Evolutionary conservation across 768 basidiomycete species (phyloP).

Genomic region (Kwoniella europaea): DNA sequence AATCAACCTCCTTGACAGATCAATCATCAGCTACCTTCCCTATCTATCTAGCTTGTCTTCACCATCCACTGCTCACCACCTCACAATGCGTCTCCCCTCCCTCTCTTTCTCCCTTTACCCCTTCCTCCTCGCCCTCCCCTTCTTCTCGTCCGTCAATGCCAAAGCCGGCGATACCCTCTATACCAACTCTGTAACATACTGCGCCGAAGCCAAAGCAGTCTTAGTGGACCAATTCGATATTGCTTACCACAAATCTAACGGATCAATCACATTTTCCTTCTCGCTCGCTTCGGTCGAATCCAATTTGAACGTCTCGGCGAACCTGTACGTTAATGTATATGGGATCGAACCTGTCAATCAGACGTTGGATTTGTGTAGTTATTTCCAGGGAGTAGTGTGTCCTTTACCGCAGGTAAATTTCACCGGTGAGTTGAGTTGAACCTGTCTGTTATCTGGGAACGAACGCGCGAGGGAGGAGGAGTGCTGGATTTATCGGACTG

Average conservation of each 20-base stretch:
- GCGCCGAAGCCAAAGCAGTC: slow-evolving; percentile 50
- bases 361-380: slow-evolving; percentile 82
- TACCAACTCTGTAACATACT: slow-evolving; percentile 54
- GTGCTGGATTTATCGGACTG: too few species aligned
- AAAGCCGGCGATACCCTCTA: slow-evolving; percentile 28
- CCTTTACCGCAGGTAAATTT: slow-evolving; percentile 82
- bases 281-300: slow-evolving; percentile 77
- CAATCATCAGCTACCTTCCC: not conserved
- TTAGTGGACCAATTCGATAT: slow-evolving; percentile 54
- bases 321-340: slow-evolving; percentile 83
- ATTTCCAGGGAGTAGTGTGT: slow-evolving; percentile 79
- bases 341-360: slow-evolving; percentile 80
- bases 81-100: slow-evolving; percentile 25
- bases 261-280: slow-evolving; percentile 80
- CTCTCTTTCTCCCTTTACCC: slow-evolving; percentile 7
- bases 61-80: slow-evolving; percentile 5
- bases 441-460: not conserved
- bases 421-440: slow-evolving; percentile 63
- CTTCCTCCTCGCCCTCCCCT: slow-evolving; percentile 17
- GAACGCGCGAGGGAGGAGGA: too few species aligned
- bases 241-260: slow-evolving; percentile 52
- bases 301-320: slow-evolving; percentile 76
- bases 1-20: not conserved
- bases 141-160: slow-evolving; percentile 9
- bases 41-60: not conserved